Conservation (phyloP, 345 rosid species). For the Leavenworthia alabamica region DNA sequence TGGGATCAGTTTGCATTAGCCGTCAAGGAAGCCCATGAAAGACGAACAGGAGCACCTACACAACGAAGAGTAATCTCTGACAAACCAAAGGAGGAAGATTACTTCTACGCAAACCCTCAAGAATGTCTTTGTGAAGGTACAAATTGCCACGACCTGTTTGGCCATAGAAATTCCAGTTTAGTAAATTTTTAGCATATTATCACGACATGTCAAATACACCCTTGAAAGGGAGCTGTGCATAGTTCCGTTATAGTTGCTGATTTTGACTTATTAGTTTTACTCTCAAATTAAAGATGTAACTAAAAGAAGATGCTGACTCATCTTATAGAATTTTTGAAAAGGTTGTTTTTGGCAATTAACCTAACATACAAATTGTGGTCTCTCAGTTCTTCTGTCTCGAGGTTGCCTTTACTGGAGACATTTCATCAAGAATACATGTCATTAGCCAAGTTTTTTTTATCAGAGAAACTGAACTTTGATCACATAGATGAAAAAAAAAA, state of each 20-base stretch:
- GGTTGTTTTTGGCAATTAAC: constrained; percentile 20
- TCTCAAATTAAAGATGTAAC: constrained; percentile 33
- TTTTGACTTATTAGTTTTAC: constrained; percentile 27
- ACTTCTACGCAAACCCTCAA: constrained; percentile 91
- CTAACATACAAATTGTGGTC: constrained; percentile 20
- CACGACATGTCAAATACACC: constrained; percentile 22
- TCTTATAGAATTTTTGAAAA: constrained; percentile 23
- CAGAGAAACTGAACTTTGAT: background rate
- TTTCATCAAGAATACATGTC: constrained; percentile 32
- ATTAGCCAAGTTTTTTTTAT: constrained; percentile 1
- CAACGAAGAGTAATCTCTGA: constrained; percentile 54
- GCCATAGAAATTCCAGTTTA: constrained; percentile 28
- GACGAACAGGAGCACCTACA: constrained; percentile 66
- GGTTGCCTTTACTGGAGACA: constrained; percentile 76
- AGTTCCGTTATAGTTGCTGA: constrained; percentile 21
- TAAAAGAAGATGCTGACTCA: constrained; percentile 23
- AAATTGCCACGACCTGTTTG: constrained; percentile 51
- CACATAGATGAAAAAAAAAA: constrained; percentile 20
- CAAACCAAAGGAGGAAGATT: constrained; percentile 96
- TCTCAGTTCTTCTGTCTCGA: background rate
- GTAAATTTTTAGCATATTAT: constrained; percentile 20
- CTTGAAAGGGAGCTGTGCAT: constrained; percentile 18
- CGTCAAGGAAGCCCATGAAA: constrained; percentile 57
- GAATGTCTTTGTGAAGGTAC: constrained; percentile 79
- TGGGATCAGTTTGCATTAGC: constrained; percentile 62